Evolutionary conservation across 2,329 filamentous ascomycete genomes (phyloP).

Genomic region (Penicillium hordei): DNA sequence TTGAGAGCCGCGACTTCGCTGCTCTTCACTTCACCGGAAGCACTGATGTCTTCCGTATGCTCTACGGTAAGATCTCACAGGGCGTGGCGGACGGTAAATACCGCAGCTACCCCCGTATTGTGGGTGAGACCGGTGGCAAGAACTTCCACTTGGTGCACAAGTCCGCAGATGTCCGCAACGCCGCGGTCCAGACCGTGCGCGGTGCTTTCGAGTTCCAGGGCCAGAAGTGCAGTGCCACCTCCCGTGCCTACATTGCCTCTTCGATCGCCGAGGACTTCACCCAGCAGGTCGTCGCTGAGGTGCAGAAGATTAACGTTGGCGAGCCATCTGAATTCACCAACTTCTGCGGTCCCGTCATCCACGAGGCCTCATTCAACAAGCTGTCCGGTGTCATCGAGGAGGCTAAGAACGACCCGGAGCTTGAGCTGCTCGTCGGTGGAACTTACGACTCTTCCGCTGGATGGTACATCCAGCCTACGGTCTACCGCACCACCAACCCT

Average conservation of each 20-base stretch:
- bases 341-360: conserved; percentile 87
- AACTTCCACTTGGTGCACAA: conserved; percentile 85
- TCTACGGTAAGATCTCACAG: conserved; percentile 82
- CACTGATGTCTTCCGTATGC: conserved; percentile 82
- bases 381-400: conserved; percentile 73
- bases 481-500: conserved; percentile 74
- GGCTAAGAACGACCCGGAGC: conserved; percentile 71
- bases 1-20: conserved; percentile 77
- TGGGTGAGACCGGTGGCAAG: conserved; percentile 90
- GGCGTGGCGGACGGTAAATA: conserved; percentile 81
- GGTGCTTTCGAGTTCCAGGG: conserved; percentile 89
- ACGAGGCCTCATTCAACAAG: conserved; percentile 78
- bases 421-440: conserved; percentile 73
- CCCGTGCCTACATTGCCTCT: conserved; percentile 73
- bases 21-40: conserved; percentile 95
- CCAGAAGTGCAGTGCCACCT: conserved; percentile 87
- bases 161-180: conserved; percentile 74
- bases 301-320: conserved; percentile 68
- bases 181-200: conserved; percentile 77
- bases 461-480: conserved; percentile 80
- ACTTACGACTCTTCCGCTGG: conserved; percentile 75
- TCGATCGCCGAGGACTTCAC: conserved; percentile 74
- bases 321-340: conserved; percentile 68
- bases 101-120: conserved; percentile 79
- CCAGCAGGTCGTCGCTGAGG: conserved; percentile 65